Conservation (phyloP, 2,329 filamentous ascomycete species). For the Trichoderma semiorbis region DNA sequence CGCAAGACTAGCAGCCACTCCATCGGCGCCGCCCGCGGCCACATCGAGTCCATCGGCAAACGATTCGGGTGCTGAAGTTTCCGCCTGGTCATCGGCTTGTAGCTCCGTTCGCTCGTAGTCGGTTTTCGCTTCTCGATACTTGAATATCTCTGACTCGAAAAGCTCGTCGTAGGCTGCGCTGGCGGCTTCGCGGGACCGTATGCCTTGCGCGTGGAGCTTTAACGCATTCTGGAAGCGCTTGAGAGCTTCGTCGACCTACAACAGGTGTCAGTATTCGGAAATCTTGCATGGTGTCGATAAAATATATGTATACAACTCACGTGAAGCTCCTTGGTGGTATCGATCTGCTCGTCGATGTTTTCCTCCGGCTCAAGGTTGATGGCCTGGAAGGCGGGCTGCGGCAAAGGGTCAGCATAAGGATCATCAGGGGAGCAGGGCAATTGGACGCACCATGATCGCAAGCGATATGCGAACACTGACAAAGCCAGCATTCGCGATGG, state of each 20-base stretch:
- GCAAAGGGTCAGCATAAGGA: slow-evolving; percentile 6
- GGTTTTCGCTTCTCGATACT: slow-evolving; percentile 79
- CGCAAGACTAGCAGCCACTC: slow-evolving; percentile 73
- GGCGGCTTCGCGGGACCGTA: slow-evolving; percentile 70
- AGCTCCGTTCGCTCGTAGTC: slow-evolving; percentile 73
- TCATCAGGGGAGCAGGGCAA: not conserved
- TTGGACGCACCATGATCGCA: slow-evolving; percentile 18
- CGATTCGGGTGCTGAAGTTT: slow-evolving; percentile 39
- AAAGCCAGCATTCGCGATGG: slow-evolving; percentile 14
- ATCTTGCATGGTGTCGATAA: fast-evolving
- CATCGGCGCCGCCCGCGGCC: slow-evolving; percentile 63
- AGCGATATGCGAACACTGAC: slow-evolving; percentile 11
- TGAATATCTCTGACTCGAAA: slow-evolving; percentile 91
- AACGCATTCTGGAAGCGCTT: slow-evolving; percentile 91
- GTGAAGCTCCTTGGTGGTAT: slow-evolving; percentile 92
- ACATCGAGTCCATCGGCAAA: slow-evolving; percentile 52
- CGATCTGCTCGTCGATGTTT: slow-evolving; percentile 83
- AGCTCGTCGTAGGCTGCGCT: slow-evolving; percentile 77
- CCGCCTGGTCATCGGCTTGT: slow-evolving; percentile 48
- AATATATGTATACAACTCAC: slow-evolving; percentile 32
- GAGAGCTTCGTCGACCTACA: slow-evolving; percentile 83
- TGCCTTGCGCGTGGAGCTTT: slow-evolving; percentile 86
- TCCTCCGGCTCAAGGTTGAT: slow-evolving; percentile 95
- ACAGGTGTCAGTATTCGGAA: not conserved
- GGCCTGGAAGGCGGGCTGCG: slow-evolving; percentile 69